Percentiles rank a stretch among this genome's conserved stretches.
phyloP scores from a whole-genome alignment of 257 asterid species.

The Nicotiana undulata region DNA sequence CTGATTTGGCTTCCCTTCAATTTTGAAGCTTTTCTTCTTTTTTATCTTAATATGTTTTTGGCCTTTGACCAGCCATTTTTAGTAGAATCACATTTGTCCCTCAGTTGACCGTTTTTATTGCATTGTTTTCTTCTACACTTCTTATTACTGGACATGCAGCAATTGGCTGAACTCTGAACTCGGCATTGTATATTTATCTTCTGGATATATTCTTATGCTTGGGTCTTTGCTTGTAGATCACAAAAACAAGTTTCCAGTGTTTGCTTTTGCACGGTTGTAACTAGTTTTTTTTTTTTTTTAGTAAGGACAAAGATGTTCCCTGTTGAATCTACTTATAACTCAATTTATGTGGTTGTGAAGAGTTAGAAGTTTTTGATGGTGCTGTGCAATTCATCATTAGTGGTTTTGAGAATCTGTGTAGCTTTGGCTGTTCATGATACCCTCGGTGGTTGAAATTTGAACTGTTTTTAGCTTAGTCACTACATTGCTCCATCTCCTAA shows the following conservation, averaged over 20 bases:
- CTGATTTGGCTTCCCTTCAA: not conserved
- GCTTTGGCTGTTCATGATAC: not conserved
- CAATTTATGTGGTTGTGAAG: not conserved
- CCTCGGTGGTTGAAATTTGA: not conserved
- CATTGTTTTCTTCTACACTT: not conserved
- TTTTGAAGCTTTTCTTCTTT: not conserved
- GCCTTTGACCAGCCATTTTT: not conserved
- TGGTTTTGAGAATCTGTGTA: not conserved
- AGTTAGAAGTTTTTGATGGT: not conserved
- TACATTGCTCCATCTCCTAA: not conserved
- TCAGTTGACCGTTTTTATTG: not conserved
- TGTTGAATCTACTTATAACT: not conserved
- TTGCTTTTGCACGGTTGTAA: not conserved
- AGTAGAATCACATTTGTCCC: not conserved
- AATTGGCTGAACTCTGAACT: not conserved
- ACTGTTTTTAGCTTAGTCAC: not conserved
- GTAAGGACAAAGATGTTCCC: not conserved
- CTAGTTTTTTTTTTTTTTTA: not conserved
- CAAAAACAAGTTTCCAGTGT: not conserved
- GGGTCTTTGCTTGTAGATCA: not conserved
- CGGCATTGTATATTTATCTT: not conserved
- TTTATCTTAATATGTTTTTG: not conserved
- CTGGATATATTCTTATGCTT: not conserved
- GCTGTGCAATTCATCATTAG: not conserved
- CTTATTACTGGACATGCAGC: too few relatives aligned